Evolutionary conservation across 495 filamentous ascomycete genomes (phyloP).

Genomic region (Thermothielavioides terrestris): DNA sequence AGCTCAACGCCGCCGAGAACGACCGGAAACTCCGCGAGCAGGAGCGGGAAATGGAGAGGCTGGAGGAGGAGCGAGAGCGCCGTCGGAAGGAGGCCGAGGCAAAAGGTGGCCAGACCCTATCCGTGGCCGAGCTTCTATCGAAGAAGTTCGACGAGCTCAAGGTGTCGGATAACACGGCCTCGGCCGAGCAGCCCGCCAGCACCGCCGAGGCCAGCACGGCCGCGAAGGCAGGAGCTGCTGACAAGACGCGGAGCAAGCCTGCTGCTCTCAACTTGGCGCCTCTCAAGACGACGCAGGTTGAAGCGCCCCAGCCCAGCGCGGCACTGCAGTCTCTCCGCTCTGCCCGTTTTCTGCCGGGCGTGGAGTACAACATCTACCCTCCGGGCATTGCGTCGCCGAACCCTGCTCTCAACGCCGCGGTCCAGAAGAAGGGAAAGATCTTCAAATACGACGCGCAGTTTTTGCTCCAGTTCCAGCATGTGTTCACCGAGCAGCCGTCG

Average conservation of each 20-base stretch:
- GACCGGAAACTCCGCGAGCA: constrained; percentile 49
- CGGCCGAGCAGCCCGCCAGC: constrained; percentile 13
- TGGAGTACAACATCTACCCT: constrained; percentile 67
- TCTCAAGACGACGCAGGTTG: constrained; percentile 65
- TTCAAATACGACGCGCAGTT: constrained; percentile 96
- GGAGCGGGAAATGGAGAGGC: constrained; percentile 47
- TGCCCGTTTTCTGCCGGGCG: constrained; percentile 61
- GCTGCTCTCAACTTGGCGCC: constrained; percentile 70
- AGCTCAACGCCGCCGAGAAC: constrained; percentile 38
- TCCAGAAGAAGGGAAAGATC: constrained; percentile 60
- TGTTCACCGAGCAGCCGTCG: constrained; percentile 92
- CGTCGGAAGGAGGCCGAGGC: constrained; percentile 32
- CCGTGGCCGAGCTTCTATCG: constrained; percentile 32
- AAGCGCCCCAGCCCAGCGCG: constrained; percentile 83
- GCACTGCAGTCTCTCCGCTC: constrained; percentile 85
- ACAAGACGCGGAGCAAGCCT: constrained; percentile 59
- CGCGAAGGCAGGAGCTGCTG: constrained; percentile 43
- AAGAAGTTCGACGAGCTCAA: constrained; percentile 38
- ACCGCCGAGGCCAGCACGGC: constrained; percentile 41
- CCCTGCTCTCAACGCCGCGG: constrained; percentile 71
- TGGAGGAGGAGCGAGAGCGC: constrained; percentile 48
- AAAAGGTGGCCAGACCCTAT: constrained; percentile 19
- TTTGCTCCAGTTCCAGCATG: constrained; percentile 90
- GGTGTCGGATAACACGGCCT: constrained; percentile 30
- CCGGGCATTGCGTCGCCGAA: constrained; percentile 76